Base-by-base conservation (phyloP, 2,329 filamentous ascomycete genomes). In the Epichloe scottii region DNA sequence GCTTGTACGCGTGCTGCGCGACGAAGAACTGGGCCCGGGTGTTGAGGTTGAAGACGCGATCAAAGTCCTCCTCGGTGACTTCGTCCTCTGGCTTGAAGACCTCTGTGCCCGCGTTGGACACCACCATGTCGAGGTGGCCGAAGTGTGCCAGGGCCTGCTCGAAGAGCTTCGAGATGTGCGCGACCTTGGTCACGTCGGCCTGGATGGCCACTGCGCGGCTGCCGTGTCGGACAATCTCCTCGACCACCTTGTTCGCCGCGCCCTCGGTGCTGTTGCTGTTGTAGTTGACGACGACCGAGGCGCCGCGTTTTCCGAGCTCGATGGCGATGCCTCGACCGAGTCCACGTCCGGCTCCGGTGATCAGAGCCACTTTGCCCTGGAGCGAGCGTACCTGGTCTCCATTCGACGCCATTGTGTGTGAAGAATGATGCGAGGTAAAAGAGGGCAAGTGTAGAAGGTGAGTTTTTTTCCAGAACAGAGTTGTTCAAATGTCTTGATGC, bases 21-120 rank as follows among this genome's bases (percentile, higher is more conserved):
- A 86, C 81, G 67, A 87, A 85, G 72, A 85, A 86, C 66, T 85
- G 82, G 39, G 81, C 82, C 8, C 81, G 72, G 6, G 82, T 77
- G 68, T 86, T 86, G 63, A 85, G 68, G 69, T 71, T 74, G 71
- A 86, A 84, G 57, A 85, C 81, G 55, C 82, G 79, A 65, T 87
- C 82, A 63, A 79, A 86, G 67, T 85, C 82, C 70, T 85, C 82
- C 64, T 82, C 78, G 4, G 79, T 76, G 45, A 85, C 81, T 59
- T 85, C 80, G 69, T 82, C 78, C 53, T 82, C 76, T 66, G 82
- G 79, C 55, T 82, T 80, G 72, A 84, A 85, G 44, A 72, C 77
- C 62, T 85, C 82, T 50, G 83, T 81, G 46, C 82, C 82, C 44
- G 77, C 80, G 74, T 86, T 86, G 62, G 79, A 84, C 73, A 78